Base-by-base conservation (phyloP, 805 yeast genomes). In the Yamadazyma nakazawae region DNA sequence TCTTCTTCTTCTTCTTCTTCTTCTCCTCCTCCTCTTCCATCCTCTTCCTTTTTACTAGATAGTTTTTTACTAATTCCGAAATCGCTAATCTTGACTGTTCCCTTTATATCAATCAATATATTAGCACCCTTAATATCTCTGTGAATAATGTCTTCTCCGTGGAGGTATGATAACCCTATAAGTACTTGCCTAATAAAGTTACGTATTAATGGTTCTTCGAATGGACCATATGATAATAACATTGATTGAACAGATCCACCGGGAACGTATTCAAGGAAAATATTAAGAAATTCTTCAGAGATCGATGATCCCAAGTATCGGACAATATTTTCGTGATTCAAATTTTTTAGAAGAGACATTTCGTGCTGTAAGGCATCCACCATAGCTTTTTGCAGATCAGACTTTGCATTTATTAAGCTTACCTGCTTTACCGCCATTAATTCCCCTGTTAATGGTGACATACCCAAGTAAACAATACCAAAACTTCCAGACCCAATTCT, bases 361-460 rank as follows among this genome's bases (percentile, higher is more conserved):
- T 90, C 97, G 54, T 82, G 82, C 56, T 86, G 88, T 49, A 89
- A 64, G 0, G 96, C 95, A 52, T 85, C 89, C 13, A 87, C 79
- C 85, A 90, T 83, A 5, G 75, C 63, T 30, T 58, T 58, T 42
- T 65, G 68, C 49, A 58, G 56, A 37, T 64, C 67, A 45, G 70
- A 42, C 16, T 59, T 75, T 47, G 49, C 64, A 31, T 68, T 64
- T 1, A 86, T 84, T 14, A 91, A 62, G 40, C 84, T 85, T 1
- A 94, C 97, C 62, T 91, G 97, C 60, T 94, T 94, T 16, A 94
- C 97, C 0, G 98, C 99, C 96, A 92, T 88, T 43, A 94, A 72
- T 61, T 90, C 98, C 37, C 99, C 99, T 0, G 96, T 90, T 30
- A 84, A 66, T 1, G 96, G 86, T 61, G 91, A 88, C 82, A 94